These are phyloP conservation scores for Eucalyptus tenuipes DNA, from an alignment of 345 rosid species.

Conservation along the genomic window DNA sequence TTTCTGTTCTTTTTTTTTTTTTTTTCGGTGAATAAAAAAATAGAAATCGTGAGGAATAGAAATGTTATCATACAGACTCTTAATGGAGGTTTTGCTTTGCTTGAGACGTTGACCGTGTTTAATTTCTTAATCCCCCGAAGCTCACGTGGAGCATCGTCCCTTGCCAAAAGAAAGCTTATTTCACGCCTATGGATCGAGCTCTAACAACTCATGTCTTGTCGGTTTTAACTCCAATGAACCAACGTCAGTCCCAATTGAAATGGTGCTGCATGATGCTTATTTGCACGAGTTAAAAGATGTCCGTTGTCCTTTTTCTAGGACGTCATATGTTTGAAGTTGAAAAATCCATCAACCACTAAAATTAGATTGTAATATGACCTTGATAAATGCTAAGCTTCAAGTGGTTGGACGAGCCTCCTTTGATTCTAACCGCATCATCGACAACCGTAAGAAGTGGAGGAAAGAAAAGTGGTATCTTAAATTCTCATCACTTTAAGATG, in stretches of 20 bases:
- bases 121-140: neutral
- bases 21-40: too few species aligned
- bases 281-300: neutral
- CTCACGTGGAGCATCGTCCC: neutral
- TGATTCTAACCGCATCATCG: neutral
- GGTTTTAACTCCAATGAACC: neutral
- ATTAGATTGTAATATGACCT: neutral
- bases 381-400: neutral
- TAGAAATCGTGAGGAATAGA: too few species aligned
- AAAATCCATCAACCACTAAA: neutral
- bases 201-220: too few species aligned
- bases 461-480: neutral
- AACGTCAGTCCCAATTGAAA: neutral
- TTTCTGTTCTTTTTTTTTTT: too few species aligned
- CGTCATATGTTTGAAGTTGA: neutral
- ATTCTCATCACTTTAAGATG: neutral
- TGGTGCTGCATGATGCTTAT: neutral
- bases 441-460: neutral
- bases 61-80: too few species aligned
- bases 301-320: neutral
- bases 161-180: neutral
- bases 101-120: neutral
- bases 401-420: neutral
- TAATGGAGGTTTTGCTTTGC: neutral
- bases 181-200: neutral